Conservation (phyloP, 768 basidiomycete genomes). For the Suillus lakei region DNA sequence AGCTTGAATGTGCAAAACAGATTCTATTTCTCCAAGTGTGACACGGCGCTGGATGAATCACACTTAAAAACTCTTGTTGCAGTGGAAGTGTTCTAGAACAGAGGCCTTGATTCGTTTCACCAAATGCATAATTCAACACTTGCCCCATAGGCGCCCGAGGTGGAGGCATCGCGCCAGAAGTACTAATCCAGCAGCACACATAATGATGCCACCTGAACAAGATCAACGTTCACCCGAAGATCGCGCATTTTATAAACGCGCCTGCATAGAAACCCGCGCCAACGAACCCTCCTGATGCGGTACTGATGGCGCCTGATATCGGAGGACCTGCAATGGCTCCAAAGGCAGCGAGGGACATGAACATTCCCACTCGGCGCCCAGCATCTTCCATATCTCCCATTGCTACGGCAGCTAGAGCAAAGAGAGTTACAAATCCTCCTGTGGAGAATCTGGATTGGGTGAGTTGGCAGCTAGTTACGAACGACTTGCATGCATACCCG, state of each 20-base stretch:
- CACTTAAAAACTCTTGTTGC: neutral
- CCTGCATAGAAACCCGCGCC: slow-evolving; percentile 47
- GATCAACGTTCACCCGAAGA: neutral
- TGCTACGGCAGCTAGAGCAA: slow-evolving; percentile 60
- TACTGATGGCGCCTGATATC: slow-evolving; percentile 71
- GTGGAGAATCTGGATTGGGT: slow-evolving; percentile 51
- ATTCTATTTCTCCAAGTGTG: neutral
- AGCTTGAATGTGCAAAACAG: neutral
- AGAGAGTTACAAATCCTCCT: slow-evolving; percentile 63
- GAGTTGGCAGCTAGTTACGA: neutral
- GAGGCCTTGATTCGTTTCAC: neutral
- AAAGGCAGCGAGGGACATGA: slow-evolving; percentile 60
- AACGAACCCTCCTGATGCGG: slow-evolving; percentile 50
- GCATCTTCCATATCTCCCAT: slow-evolving; percentile 66
- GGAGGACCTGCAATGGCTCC: slow-evolving; percentile 74
- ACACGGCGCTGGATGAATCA: neutral
- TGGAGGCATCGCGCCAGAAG: slow-evolving; percentile 45
- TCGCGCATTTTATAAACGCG: slow-evolving; percentile 11
- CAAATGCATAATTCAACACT: slow-evolving; percentile 34
- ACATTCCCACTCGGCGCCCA: slow-evolving; percentile 69
- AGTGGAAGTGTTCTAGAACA: neutral
- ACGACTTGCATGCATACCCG: slow-evolving; percentile 48
- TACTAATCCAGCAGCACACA: slow-evolving; percentile 48
- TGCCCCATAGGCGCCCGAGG: slow-evolving; percentile 44
- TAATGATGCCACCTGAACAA: slow-evolving; percentile 39